Base-by-base conservation (phyloP, 2,329 filamentous ascomycete species). In the Penicillium brevicompactum region DNA sequence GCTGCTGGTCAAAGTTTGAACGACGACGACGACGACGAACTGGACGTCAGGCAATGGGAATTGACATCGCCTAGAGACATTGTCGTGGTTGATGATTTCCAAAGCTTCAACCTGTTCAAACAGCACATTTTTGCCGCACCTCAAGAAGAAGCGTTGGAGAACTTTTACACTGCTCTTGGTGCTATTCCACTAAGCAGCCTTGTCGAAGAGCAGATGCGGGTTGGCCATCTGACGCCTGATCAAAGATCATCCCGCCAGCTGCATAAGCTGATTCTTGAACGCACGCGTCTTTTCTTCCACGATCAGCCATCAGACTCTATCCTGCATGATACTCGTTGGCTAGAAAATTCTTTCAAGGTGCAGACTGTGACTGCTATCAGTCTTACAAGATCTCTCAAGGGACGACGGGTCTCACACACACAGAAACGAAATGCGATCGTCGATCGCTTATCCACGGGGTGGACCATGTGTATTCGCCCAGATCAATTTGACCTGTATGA, bases 51-150 rank as follows among this genome's bases (percentile, higher is more conserved):
- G 61, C 88, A 92, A 60, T 97, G 89, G 74, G 88, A 90, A 60
- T 83, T 99, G 37, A 87, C 88, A 1, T 78, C 84, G 32, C 87
- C 92, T 1, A 80, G 77, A 47, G 81, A 89, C 50, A 89, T 94
- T 64, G 87, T 94, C 41, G 83, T 96, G 52, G 79, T 92, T 10
- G 91, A 96, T 69, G 93, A 97, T 66, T 92, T 94, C 65, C 89
- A 91, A 65, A 92, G 89, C 67, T 96, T 93, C 70, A 87, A 88
- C 32, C 80, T 94, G 1, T 99, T 99, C 80, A 93, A 92, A 68
- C 85, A 91, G 49, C 85, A 86, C 59, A 80, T 99, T 30, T 82
- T 96, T 27, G 92, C 89, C 57, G 92, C 92, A 0, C 95, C 94
- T 0, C 90, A 96, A 70, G 94, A 99, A 68, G 94, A 97, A 59